Evolutionary conservation across 2,329 filamentous ascomycete genomes (phyloP).

Genomic region (Fusarium udum): DNA sequence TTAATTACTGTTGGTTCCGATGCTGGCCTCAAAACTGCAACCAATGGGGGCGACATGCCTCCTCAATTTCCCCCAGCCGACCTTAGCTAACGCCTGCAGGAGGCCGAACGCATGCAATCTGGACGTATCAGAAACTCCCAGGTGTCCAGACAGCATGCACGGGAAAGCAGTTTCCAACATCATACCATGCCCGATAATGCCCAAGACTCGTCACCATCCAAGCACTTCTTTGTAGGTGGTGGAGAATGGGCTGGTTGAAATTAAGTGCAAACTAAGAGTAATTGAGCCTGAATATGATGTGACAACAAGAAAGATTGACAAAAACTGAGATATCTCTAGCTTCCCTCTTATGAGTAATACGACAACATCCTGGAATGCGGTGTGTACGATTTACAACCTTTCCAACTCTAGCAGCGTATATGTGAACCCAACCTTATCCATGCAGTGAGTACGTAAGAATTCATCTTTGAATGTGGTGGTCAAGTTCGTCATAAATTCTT

Average conservation of each 20-base stretch:
- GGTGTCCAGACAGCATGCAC: not conserved
- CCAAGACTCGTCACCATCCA: not conserved
- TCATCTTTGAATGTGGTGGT: not conserved
- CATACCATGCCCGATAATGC: not conserved
- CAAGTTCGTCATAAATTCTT: not conserved
- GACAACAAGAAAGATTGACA: not conserved
- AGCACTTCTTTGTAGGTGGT: fast-evolving
- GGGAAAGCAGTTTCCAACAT: too few species aligned
- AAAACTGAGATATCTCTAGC: fast-evolving
- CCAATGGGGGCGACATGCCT: not conserved
- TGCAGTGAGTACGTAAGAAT: not conserved
- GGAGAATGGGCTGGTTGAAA: too few species aligned
- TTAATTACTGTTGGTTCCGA: not conserved
- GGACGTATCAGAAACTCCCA: not conserved
- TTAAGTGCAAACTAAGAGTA: not conserved
- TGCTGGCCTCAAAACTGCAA: not conserved
- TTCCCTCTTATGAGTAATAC: fast-evolving
- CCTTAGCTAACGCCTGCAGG: not conserved
- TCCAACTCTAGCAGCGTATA: not conserved
- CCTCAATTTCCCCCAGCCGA: not conserved
- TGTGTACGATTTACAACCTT: not conserved
- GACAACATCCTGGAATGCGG: fast-evolving
- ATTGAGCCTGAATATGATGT: not conserved
- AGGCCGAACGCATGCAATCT: not conserved
- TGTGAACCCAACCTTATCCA: not conserved